Base-by-base conservation (phyloP, 2,329 filamentous ascomycete genomes). In the Ascosphaera aggregata region DNA sequence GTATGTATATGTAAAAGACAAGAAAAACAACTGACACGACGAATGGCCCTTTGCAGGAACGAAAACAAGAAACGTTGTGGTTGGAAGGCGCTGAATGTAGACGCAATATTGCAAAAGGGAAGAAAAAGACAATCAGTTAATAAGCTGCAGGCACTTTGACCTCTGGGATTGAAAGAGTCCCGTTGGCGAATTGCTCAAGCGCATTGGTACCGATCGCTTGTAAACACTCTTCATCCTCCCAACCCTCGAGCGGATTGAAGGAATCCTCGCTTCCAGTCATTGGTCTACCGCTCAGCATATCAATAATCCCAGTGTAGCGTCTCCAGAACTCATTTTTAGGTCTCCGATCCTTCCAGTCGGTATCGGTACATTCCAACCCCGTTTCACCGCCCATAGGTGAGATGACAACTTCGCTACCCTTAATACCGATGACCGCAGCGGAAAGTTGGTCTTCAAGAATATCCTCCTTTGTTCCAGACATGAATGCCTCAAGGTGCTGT, bases 261-360 rank as follows among this genome's bases (percentile, higher is more conserved):
- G 34, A 16, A 7, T 35, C 7, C 7, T 9, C 34, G 34, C 16
- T 15, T 18, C 44, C 44, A 8, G 57, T 48, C 40, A 48, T 49
- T 0, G 75, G 70, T 43, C 82, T 67, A 2, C 84, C 86, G 38
- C 78, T 80, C 20, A 98, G 61, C 24, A 82, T 76, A 54, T 98
- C 80, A 2, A 93, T 85, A 19, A 82, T 72, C 38, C 76, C 66
- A 58, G 82, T 81, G 56, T 93, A 63, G 38, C 65, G 66, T 49
- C 80, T 64, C 89, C 89, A 98, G 63, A 82, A 85, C 47, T 89
- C 80, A 40, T 73, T 61, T 60, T 73, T 80, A 36, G 89, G 86
- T 38, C 89, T 67, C 38, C 89, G 68, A 56, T 91, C 84, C 46
- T 74, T 71, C 89, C 89, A 98, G 61, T 98, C 85, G 3, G 89